Conservation (phyloP, 441 rosid genomes). For the Brassica balearica region DNA sequence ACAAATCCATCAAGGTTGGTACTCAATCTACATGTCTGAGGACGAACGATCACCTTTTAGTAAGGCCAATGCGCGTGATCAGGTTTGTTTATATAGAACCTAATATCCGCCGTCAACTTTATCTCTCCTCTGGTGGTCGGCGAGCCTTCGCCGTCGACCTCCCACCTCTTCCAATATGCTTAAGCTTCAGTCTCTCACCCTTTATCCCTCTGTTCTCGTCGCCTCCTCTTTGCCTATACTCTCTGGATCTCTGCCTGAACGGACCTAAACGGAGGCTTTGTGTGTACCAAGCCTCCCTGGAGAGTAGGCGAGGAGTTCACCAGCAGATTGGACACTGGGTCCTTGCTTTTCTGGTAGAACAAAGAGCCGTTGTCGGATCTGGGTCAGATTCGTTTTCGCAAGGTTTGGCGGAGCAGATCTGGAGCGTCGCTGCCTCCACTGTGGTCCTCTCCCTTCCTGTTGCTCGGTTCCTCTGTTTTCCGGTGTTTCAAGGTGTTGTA, state of each 20-base stretch:
- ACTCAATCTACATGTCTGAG: conserved; percentile 75
- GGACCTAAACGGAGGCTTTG: not conserved
- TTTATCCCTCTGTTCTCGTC: not conserved
- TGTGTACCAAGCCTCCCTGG: not conserved
- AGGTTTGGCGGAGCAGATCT: conserved; percentile 5
- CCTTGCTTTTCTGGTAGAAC: not conserved
- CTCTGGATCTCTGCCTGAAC: not conserved
- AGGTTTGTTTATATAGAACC: conserved; percentile 41
- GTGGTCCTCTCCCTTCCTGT: not conserved
- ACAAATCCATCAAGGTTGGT: conserved; percentile 84
- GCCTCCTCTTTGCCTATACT: not conserved
- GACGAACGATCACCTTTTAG: conserved; percentile 72
- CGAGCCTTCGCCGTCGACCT: not conserved
- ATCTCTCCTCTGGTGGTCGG: not conserved
- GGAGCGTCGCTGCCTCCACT: not conserved
- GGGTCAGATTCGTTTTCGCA: not conserved
- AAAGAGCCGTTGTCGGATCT: not conserved
- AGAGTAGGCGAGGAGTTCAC: not conserved
- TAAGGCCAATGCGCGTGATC: conserved; percentile 24
- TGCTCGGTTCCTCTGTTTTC: conserved; percentile 1
- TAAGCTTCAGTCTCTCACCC: not conserved
- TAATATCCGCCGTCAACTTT: no score
- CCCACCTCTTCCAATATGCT: not conserved
- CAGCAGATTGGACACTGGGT: not conserved
- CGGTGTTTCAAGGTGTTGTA: not conserved